Base-by-base conservation (phyloP, 192 early-diverging fungal species). In the Backusella westeae region DNA sequence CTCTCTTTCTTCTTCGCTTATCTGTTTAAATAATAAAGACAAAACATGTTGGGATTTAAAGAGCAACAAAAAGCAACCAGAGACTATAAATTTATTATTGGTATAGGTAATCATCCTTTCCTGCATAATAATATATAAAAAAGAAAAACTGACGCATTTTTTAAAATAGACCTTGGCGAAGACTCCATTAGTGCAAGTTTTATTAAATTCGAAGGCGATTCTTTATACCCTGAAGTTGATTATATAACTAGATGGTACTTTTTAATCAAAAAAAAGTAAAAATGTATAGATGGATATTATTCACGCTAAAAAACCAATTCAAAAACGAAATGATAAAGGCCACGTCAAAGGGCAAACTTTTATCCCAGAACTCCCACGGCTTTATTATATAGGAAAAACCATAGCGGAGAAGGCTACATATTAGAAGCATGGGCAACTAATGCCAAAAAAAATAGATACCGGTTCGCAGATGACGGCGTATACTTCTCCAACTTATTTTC, bases 141-240 rank as follows among this genome's bases (percentile, higher is more conserved):
- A 12, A 21, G 2, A 53, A n/a, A 21, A 8, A 21, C 19, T 23
- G 52, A 53, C 7, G 2, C 5, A 21, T 32, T 53, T n/a, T 53
- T 53, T 53, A 49, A 49, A 49, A 56, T 26, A 56, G 53, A 56
- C 69, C 79, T 83, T 78, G 80, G 84, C 23, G 82, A 81, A n/a
- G 82, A 81, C 9, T 83, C 81, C 69, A 80, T 81, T 1, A 80
- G 83, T 8, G 79, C 78, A 34, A 82, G 81, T 14, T 84, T 83
- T 63, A 77, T 79, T 56, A 3, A 4, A 49, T 0, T 4, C 14
- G 4, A 56, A 26, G 9, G 1, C 9, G 7, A 56, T 23, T 19
- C 21, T 53, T 53, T 6, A 49, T 17, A 15, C 3, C 9, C 21
- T 26, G 21, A n/a, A 8, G 2, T 21, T 19, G 7, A 2, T 10